Percentiles rank a stretch among this genome's conserved stretches.
phyloP scores from a whole-genome alignment of 2,329 filamentous ascomycete genomes.

The Colletotrichum plurivorum region DNA sequence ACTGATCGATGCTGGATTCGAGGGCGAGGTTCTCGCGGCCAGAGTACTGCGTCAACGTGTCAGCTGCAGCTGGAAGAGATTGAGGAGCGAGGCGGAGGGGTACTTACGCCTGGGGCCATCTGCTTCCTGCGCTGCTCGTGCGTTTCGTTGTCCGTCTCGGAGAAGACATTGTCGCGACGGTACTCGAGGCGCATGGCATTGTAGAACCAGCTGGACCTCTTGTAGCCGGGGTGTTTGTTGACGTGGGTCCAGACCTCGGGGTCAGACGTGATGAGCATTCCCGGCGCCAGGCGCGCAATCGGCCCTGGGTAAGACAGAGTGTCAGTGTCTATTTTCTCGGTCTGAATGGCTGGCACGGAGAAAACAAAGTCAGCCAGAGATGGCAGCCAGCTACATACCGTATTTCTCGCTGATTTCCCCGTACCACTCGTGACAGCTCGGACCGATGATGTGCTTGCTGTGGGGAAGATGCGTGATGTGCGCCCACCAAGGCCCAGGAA shows the following conservation, averaged over 20 bases:
- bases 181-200: constrained; percentile 63
- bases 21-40: constrained; percentile 67
- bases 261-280: constrained; percentile 63
- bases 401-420: constrained; percentile 46
- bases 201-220: constrained; percentile 58
- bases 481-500: constrained; percentile 44
- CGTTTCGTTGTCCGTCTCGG: constrained; percentile 61
- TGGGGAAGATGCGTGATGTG: constrained; percentile 45
- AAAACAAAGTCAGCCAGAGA: no score
- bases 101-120: constrained; percentile 65
- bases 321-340: constrained; percentile 23
- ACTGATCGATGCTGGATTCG: constrained; percentile 63
- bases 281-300: constrained; percentile 58
- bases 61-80: no score
- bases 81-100: not conserved
- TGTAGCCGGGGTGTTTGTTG: constrained; percentile 58
- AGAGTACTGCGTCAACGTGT: constrained; percentile 59
- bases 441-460: constrained; percentile 43
- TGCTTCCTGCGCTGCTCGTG: constrained; percentile 63
- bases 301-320: constrained; percentile 37
- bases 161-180: constrained; percentile 67
- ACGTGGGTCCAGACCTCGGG: constrained; percentile 61
- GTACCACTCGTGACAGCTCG: constrained; percentile 46
- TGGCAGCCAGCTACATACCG: constrained; percentile 43
- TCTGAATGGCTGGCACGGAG: constrained; percentile 19